Evolutionary conservation across 441 rosid species (phyloP).

Genomic region (Eutrema salsugineum): DNA sequence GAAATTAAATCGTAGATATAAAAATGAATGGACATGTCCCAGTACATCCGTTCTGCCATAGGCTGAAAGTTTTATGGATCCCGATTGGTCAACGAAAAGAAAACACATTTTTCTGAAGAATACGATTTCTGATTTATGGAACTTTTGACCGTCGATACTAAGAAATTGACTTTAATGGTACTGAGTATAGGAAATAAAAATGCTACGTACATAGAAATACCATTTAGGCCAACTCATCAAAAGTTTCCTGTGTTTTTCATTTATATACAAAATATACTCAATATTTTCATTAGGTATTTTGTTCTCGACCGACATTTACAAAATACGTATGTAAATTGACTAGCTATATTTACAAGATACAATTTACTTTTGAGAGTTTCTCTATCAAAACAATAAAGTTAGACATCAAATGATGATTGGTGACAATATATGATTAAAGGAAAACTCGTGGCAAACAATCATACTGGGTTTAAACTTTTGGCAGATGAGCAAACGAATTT

Average conservation of each 20-base stretch:
- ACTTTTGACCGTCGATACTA: constrained; percentile 7
- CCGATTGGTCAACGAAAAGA: not conserved
- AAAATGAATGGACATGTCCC: not conserved
- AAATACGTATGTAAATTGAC: too few species aligned
- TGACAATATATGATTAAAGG: constrained; percentile 25
- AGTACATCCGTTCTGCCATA: constrained; percentile 1
- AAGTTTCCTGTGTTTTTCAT: too few species aligned
- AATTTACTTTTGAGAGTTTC: not conserved
- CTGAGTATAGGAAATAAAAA: not conserved
- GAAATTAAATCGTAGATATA: not conserved
- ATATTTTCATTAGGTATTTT: too few species aligned
- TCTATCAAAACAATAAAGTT: not conserved
- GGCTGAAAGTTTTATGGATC: not conserved
- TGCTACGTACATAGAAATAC: not conserved
- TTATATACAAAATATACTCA: too few species aligned
- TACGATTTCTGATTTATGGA: constrained; percentile 2
- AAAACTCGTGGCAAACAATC: constrained; percentile 30
- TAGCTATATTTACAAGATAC: not conserved
- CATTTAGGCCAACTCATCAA: not conserved
- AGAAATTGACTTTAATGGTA: not conserved
- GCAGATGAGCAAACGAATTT: constrained; percentile 13
- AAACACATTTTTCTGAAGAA: not conserved
- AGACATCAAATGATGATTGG: constrained; percentile 1
- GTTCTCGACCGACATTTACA: too few species aligned
- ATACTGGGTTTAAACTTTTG: constrained; percentile 19